phyloP scores from a whole-genome alignment of 2,329 filamentous ascomycete species.

The Penicillium janthinellum region DNA sequence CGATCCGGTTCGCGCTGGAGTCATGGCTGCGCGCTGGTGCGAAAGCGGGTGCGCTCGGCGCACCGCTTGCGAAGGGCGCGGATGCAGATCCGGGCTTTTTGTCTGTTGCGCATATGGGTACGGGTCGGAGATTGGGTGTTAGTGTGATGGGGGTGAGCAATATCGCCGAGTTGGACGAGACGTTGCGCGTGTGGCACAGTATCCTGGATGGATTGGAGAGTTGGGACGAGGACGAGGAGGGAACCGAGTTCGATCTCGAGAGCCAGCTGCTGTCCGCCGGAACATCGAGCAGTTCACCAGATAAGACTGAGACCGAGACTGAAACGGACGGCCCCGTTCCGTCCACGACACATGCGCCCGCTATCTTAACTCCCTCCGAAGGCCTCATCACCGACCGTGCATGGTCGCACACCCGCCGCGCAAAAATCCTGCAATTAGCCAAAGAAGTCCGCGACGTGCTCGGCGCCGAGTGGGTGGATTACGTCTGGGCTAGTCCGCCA shows the following conservation, averaged over 20 bases:
- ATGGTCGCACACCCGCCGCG: conserved; percentile 40
- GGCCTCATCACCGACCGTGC: conserved; percentile 42
- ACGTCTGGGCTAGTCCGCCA: conserved; percentile 47
- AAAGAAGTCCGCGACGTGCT: conserved; percentile 43
- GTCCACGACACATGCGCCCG: conserved; percentile 16
- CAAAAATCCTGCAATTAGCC: conserved; percentile 39
- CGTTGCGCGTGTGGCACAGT: conserved; percentile 59
- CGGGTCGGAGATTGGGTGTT: conserved; percentile 59
- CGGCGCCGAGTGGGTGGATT: conserved; percentile 48
- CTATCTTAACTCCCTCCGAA: conserved; percentile 40
- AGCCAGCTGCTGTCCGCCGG: background rate
- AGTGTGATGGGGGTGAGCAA: conserved; percentile 67
- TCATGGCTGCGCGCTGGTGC: conserved; percentile 57
- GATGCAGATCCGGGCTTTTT: conserved; percentile 43
- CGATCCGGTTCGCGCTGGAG: conserved; percentile 79
- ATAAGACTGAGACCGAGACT: background rate
- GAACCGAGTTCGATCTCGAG: conserved; percentile 13
- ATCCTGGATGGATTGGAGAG: conserved; percentile 53
- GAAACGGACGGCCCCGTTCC: conserved; percentile 7
- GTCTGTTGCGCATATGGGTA: conserved; percentile 45
- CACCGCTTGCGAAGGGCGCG: conserved; percentile 55
- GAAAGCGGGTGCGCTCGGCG: conserved; percentile 50
- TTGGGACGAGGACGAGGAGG: conserved; percentile 34
- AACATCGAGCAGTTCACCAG: background rate
- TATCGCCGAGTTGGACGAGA: conserved; percentile 62